Base-by-base conservation (phyloP, 345 rosid genomes). In the Moricandia moricandioides region DNA sequence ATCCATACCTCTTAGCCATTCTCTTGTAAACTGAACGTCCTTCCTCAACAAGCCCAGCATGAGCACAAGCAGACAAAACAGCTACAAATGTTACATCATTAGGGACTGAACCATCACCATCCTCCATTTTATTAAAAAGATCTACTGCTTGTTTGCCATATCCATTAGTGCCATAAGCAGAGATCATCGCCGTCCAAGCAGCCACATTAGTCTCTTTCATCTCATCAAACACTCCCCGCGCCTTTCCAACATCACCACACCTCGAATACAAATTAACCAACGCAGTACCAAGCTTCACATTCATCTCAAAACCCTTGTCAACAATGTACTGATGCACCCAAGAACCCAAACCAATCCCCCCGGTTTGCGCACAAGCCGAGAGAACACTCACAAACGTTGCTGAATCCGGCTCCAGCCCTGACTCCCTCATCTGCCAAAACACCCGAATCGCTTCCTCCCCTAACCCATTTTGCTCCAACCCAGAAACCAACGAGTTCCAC, bases 181-280 rank as follows among this genome's bases (percentile, higher is more conserved):
- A 88, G 79, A 93, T 86, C 94, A 91, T 89, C 7, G 92, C 88
- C 4, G 97, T 93, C 96, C 96, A 93, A 72, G 96, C 83, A 75
- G 89, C 78, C 9, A 91, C 92, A 76, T 91, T 93, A 52, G 73
- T 84, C 77, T 89, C 91, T 3, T 63, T 80, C 88, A 91, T 82
- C 6, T 54, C 69, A 80, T 88, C 87, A 73, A 93, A 93, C 51
- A 88, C 89, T 68, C 86, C 86, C 24, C 86, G 69, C 0, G 97
- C 84, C 61, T 80, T 89, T 24, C 37, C 72, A 63, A 87, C 89
- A 67, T 82, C 71, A 17, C 98, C 98, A 11, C 98, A 93, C 72
- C 90, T 85, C 6, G 86, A 78, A 78, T 91, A 93, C 90, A 93
- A 85, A 78, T 93, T 93, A 64, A 93, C 76, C 80, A 93, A 82